These are phyloP conservation scores for Emericellopsis cladophorae DNA, from an alignment of 2,329 filamentous ascomycete genomes.

Conservation along the genomic window DNA sequence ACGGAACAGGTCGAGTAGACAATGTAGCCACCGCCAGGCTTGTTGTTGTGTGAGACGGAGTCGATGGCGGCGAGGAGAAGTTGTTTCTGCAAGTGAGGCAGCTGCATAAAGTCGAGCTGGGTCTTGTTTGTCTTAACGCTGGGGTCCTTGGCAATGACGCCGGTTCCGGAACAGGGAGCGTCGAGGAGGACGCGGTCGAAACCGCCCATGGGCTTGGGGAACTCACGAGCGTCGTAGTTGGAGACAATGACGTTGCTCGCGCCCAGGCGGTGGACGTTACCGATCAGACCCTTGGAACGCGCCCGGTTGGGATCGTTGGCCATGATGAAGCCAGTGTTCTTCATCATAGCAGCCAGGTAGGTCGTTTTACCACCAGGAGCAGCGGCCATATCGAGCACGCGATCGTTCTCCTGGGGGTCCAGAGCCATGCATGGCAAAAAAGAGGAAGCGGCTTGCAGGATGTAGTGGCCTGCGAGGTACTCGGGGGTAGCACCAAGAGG, in stretches of 20 bases:
- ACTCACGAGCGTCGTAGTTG: constrained; percentile 89
- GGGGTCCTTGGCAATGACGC: constrained; percentile 93
- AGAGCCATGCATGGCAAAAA: constrained; percentile 98
- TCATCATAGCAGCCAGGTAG: constrained; percentile 92
- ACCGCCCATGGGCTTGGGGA: constrained; percentile 86
- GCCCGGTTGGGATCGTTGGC: constrained; percentile 94
- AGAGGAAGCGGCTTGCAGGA: constrained; percentile 89
- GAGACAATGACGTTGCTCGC: constrained; percentile 91
- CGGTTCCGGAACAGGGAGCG: constrained; percentile 90
- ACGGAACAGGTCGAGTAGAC: constrained; percentile 97
- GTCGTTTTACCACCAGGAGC: constrained; percentile 95
- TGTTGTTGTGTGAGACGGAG: constrained; percentile 80
- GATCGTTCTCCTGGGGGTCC: constrained; percentile 83
- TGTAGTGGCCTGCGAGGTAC: constrained; percentile 95
- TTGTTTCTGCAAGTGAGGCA: constrained; percentile 93
- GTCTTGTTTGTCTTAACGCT: constrained; percentile 98
- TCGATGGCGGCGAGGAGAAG: constrained; percentile 87
- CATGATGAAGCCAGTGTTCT: constrained; percentile 86
- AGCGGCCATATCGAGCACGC: constrained; percentile 86
- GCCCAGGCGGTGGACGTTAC: constrained; percentile 91
- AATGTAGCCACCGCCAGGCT: constrained; percentile 77
- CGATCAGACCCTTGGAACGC: constrained; percentile 91
- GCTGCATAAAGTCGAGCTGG: constrained; percentile 82
- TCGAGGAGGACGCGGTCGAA: constrained; percentile 93
- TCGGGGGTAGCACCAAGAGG: constrained; percentile 92